Percentiles rank a stretch among this genome's conserved stretches.
These are phyloP conservation scores for Plenodomus biglobosus DNA, from an alignment of 2,329 filamentous ascomycete genomes.

Conservation along the genomic window DNA sequence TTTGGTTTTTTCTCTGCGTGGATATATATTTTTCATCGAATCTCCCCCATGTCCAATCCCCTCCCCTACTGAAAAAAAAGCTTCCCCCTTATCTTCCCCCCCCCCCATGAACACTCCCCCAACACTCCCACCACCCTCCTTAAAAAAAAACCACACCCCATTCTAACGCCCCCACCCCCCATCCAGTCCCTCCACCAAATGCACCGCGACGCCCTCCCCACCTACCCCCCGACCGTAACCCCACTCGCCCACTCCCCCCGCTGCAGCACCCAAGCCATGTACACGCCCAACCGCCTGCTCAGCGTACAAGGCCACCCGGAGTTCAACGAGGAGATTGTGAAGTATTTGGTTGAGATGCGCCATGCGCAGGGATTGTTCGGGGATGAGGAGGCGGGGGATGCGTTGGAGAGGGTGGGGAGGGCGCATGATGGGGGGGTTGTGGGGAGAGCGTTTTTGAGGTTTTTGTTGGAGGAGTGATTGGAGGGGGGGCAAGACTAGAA, in stretches of 20 bases:
- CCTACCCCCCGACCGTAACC: slow-evolving; percentile 63
- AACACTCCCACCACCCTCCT: no score
- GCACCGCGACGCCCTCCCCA: slow-evolving; percentile 76
- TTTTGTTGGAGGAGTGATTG: slow-evolving; percentile 62
- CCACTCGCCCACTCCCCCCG: slow-evolving; percentile 64
- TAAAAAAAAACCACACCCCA: no score
- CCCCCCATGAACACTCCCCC: no score
- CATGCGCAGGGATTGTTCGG: slow-evolving; percentile 68
- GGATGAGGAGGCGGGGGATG: slow-evolving; percentile 69
- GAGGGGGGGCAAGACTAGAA: background rate
- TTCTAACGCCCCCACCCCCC: slow-evolving; percentile 1
- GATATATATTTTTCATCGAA: no score
- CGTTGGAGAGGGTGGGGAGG: slow-evolving; percentile 63
- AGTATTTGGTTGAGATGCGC: slow-evolving; percentile 66
- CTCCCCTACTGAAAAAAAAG: no score
- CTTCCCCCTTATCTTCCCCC: no score
- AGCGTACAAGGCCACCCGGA: slow-evolving; percentile 87
- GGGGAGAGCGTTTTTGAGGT: slow-evolving; percentile 72
- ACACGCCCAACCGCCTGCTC: slow-evolving; percentile 65
- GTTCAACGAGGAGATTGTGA: slow-evolving; percentile 71
- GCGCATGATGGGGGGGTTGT: slow-evolving; percentile 80
- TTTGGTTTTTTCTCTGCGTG: no score
- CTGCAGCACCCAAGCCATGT: slow-evolving; percentile 80
- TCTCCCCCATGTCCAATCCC: no score
- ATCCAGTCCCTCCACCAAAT: slow-evolving; percentile 74